Conservation (phyloP, 1,284 basidiomycete genomes). For the Meira nashicola region DNA sequence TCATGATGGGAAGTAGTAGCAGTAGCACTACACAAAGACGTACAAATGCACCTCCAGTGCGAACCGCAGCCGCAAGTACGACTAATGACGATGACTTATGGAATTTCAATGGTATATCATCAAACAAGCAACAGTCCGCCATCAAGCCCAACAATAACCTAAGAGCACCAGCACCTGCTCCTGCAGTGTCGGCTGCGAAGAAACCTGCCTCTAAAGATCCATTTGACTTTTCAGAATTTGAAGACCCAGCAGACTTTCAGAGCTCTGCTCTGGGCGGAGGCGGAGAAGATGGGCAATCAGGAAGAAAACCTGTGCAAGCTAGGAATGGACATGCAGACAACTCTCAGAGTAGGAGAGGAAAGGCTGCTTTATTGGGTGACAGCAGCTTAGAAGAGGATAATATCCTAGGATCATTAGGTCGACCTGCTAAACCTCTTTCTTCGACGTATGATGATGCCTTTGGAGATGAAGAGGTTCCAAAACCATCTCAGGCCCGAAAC, state of each 20-base stretch:
- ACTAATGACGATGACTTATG: conserved; percentile 2
- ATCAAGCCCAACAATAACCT: conserved; percentile 1
- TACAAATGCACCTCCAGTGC: not conserved
- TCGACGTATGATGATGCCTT: not conserved
- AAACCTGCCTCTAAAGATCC: conserved; percentile 19
- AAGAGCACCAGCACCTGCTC: not conserved
- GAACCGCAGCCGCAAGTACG: not conserved
- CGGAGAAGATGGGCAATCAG: not conserved
- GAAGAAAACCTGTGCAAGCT: not conserved
- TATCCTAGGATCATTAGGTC: conserved; percentile 39
- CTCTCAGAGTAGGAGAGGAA: not conserved
- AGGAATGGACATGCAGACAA: not conserved
- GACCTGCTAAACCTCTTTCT: conserved; percentile 47
- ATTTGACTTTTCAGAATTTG: conserved; percentile 42
- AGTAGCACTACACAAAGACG: not conserved
- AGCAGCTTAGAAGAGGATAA: conserved; percentile 23
- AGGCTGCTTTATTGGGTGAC: not conserved
- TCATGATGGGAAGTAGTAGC: not conserved
- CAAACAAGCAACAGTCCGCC: conserved; percentile 22
- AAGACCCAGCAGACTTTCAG: conserved; percentile 17
- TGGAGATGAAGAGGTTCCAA: not conserved
- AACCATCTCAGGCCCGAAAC: not conserved
- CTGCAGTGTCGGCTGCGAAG: not conserved
- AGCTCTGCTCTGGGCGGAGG: conserved; percentile 12
- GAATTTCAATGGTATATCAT: conserved; percentile 18